Evolutionary conservation across 805 yeast species (phyloP).

Genomic region (Kuraishia cidri): DNA sequence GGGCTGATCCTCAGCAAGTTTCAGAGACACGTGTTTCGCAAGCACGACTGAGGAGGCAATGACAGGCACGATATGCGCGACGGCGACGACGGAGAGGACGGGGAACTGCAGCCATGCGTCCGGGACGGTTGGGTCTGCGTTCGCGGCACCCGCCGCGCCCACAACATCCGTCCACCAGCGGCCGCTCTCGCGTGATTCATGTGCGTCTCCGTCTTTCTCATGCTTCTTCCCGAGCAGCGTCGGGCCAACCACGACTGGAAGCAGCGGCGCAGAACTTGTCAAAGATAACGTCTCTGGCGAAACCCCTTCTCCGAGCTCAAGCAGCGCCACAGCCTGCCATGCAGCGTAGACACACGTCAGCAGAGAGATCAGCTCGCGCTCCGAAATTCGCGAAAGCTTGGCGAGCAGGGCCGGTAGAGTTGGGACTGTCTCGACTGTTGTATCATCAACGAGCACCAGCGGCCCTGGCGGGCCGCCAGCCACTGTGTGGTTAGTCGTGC

Average conservation of each 20-base stretch:
- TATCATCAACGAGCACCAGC: constrained; percentile 13
- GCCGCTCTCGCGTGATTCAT: not conserved
- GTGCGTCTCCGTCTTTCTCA: constrained; percentile 1
- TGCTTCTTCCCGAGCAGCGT: constrained; percentile 3
- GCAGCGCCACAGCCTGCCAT: constrained; percentile 19
- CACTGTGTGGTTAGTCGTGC: no score
- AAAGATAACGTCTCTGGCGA: constrained; percentile 12
- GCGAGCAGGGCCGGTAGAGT: constrained; percentile 5
- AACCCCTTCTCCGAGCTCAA: constrained; percentile 30
- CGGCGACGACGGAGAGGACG: constrained; percentile 15
- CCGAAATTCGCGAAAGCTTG: not conserved
- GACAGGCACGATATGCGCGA: constrained; percentile 20
- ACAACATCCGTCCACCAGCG: constrained; percentile 1
- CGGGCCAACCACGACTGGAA: constrained; percentile 21
- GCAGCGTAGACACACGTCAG: constrained; percentile 19
- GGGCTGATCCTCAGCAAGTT: no score
- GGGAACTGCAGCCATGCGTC: constrained; percentile 33
- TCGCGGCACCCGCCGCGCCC: constrained; percentile 4
- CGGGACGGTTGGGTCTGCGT: constrained; percentile 15
- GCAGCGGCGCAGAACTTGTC: constrained; percentile 4
- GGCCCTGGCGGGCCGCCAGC: constrained; percentile 7
- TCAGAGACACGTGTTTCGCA: no score
- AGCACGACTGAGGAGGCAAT: constrained; percentile 15
- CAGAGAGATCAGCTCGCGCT: constrained; percentile 20
- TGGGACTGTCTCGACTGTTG: constrained; percentile 14